Evolutionary conservation across 2,329 filamentous ascomycete species (phyloP), one percentile per base, ranked within the genome.

Genomic region (Chaetomium sp.): DNA sequence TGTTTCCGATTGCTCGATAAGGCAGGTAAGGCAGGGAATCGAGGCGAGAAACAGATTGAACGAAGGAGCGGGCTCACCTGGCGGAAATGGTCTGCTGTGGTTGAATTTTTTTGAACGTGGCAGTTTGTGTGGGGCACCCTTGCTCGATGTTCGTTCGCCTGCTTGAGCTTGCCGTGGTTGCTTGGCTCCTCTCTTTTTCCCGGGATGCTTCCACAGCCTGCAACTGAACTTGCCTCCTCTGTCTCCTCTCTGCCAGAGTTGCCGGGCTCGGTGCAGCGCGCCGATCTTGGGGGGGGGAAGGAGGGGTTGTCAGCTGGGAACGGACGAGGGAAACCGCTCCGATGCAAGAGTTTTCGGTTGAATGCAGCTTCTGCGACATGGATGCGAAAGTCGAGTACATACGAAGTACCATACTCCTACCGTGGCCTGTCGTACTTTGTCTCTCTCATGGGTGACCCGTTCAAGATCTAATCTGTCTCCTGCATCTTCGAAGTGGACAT

Each of bases 31-130:
- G 42, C 41, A 58, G 53, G 57, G 49, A 53, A 48, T 36, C 53
- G 49, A 56, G 56, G 54, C 46, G 50, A 51, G 48, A 57, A 57
- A 50, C 54, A 52, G 52, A 53, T 42, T 27, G 53, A 52, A 52
- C 46, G 56, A 55, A 57, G 54, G 58, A 62, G 58, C 59, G 53
- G 56, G 56, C 43, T 54, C 41, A 35, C 43, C 48, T 55, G 53
- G 53, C 53, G 57, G 56, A 62, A 60, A 57, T 54, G 58, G 58
- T 54, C 54, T 54, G 53, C 52, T 51, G 55, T 54, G 56, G 53
- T 64, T 64, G 61, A 65, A 65, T 57, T 65, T 65, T 65, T 64
- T 62, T 59, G 58, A 56, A 56, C 43, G 54, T 59, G 55, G 43
- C 44, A 50, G 59, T 61, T 51, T 44, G 41, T 36, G 63, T 63